Percentiles rank a stretch among this genome's conserved stretches.
Evolutionary conservation across 371 early-diverging fungal genomes (phyloP).

Genomic region (Blakeslea trispora): DNA sequence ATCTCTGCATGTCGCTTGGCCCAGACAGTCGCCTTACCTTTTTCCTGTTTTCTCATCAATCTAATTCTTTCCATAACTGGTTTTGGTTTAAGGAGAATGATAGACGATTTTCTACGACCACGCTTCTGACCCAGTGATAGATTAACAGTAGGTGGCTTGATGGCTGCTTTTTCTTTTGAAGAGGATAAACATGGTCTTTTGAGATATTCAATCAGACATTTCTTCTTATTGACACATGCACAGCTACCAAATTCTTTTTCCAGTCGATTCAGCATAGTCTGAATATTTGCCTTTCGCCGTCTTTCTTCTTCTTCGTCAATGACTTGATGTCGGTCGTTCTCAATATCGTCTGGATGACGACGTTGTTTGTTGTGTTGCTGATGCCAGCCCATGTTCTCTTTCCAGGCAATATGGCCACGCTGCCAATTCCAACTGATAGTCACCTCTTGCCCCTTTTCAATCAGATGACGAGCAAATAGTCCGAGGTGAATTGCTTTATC

Average conservation of each 20-base stretch:
- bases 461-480: conserved; percentile 63
- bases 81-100: conserved; percentile 19
- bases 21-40: background rate
- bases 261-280: conserved; percentile 41
- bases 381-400: conserved; percentile 30
- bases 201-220: conserved; percentile 40
- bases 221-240: conserved; percentile 47
- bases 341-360: background rate
- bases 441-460: conserved; percentile 71
- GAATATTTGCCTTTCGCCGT: conserved; percentile 27
- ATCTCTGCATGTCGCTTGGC: background rate
- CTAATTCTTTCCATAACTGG: background rate
- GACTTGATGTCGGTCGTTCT: conserved; percentile 17
- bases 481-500: conserved; percentile 65
- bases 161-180: conserved; percentile 6
- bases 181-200: conserved; percentile 16
- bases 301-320: conserved; percentile 38
- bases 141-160: background rate
- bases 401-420: conserved; percentile 34
- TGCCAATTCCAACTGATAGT: conserved; percentile 69
- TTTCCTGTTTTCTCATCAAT: background rate
- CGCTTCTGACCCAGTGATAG: background rate
- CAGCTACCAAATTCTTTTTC: conserved; percentile 44
- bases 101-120: conserved; percentile 14
- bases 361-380: conserved; percentile 13